Evolutionary conservation across 192 early-diverging fungal species (phyloP).

Genomic region (Entophlyctis luteolus): DNA sequence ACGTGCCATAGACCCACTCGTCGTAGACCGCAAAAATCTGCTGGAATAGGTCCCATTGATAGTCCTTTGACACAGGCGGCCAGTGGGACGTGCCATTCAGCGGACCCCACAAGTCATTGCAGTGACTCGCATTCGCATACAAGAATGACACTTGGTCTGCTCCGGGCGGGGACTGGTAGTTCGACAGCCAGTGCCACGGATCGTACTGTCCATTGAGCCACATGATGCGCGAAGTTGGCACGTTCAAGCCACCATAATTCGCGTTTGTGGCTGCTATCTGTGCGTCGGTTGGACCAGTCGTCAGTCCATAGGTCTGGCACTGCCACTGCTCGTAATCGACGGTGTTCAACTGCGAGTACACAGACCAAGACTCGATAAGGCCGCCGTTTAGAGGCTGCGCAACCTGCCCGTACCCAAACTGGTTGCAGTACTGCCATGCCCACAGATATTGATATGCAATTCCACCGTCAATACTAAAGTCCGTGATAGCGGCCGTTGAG

Average conservation of each 20-base stretch:
- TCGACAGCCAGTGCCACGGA: slow-evolving; percentile 23
- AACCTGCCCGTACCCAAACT: slow-evolving; percentile 15
- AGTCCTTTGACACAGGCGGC: neutral
- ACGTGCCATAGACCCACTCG: neutral
- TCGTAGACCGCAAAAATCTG: neutral
- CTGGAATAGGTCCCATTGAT: neutral
- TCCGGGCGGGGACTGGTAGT: slow-evolving; percentile 5
- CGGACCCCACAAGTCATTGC: slow-evolving; percentile 18
- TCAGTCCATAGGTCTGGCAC: neutral
- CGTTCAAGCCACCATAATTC: neutral
- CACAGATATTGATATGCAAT: slow-evolving; percentile 10
- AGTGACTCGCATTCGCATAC: slow-evolving; percentile 8
- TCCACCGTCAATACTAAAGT: neutral
- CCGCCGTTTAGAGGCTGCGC: neutral
- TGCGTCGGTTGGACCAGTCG: neutral
- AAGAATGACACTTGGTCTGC: neutral
- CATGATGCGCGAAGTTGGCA: neutral
- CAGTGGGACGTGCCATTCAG: neutral
- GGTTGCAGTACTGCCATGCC: slow-evolving; percentile 13
- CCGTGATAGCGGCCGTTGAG: neutral
- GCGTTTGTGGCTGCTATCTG: neutral
- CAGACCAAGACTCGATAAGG: slow-evolving; percentile 8
- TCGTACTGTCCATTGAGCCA: slow-evolving; percentile 20
- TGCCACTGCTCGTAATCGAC: neutral
- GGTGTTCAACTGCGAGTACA: slow-evolving; percentile 2